Conservation (phyloP, 2,329 filamentous ascomycete genomes). For the Escovopsis sp. region DNA sequence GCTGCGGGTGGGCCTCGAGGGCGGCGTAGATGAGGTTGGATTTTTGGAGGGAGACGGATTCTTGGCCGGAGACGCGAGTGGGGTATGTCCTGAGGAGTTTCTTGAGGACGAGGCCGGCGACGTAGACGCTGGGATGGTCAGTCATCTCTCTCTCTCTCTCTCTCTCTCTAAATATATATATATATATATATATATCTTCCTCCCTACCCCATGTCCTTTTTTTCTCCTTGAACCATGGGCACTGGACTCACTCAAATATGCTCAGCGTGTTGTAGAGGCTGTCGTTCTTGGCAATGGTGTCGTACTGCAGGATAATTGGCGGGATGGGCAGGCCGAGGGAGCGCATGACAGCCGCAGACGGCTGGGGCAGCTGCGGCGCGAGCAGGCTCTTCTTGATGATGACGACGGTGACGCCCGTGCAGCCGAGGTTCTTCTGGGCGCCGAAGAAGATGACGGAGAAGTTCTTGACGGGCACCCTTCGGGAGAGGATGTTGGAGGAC, state of each 20-base stretch:
- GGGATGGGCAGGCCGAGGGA: slow-evolving; percentile 61
- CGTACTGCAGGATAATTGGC: slow-evolving; percentile 69
- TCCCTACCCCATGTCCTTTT: no score
- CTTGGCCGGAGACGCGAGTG: not conserved
- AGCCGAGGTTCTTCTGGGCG: slow-evolving; percentile 87
- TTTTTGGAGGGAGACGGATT: slow-evolving; percentile 53
- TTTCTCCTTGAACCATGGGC: no score
- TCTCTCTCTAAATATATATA: no score
- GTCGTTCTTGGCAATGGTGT: slow-evolving; percentile 80
- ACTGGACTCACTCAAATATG: slow-evolving; percentile 64
- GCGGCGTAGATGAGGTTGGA: slow-evolving; percentile 60
- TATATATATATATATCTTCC: no score
- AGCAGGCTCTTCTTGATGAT: slow-evolving; percentile 72
- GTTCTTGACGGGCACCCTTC: slow-evolving; percentile 60
- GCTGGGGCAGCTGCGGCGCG: slow-evolving; percentile 48
- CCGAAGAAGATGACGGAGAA: slow-evolving; percentile 81
- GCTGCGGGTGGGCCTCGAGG: slow-evolving; percentile 54
- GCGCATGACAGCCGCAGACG: slow-evolving; percentile 47
- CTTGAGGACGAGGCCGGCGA: slow-evolving; percentile 78
- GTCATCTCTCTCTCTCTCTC: no score
- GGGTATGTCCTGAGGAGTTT: slow-evolving; percentile 29
- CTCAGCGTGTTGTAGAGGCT: slow-evolving; percentile 91
- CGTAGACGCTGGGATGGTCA: slow-evolving; percentile 73
- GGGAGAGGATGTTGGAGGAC: slow-evolving; percentile 83
- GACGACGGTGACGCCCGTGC: slow-evolving; percentile 71